phyloP scores from a whole-genome alignment of 148 eudicot genomes.

The Persicaria maculosa region DNA sequence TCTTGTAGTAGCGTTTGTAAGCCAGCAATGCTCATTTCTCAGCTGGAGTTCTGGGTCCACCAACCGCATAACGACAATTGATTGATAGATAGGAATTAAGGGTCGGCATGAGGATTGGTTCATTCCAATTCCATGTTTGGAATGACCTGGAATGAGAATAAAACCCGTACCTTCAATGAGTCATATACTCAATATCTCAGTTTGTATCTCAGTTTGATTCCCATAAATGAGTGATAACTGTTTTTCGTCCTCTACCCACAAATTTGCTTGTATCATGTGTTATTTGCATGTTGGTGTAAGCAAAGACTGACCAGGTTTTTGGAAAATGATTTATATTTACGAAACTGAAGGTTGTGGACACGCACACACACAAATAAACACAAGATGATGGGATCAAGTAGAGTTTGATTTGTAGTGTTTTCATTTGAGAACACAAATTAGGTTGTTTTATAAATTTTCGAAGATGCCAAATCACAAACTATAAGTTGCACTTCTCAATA shows the following conservation, averaged over 20 bases:
- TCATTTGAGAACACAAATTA: background rate
- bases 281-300: background rate
- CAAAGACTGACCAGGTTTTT: background rate
- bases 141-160: no score
- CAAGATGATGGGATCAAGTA: background rate
- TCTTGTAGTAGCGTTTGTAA: background rate
- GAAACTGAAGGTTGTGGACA: background rate
- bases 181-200: no score
- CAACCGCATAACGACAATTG: background rate
- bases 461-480: background rate
- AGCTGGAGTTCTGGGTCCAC: slow-evolving; percentile 1
- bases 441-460: background rate
- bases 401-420: background rate
- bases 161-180: no score
- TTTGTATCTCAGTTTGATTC: no score
- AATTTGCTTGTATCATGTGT: background rate
- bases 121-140: no score
- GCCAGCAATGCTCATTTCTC: background rate
- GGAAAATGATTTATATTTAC: background rate
- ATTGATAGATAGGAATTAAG: background rate
- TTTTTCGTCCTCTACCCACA: background rate
- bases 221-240: no score
- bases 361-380: background rate
- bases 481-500: background rate
- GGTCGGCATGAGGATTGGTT: no score